Conservation (phyloP, 83 land plant genomes). For the Picea abies region DNA sequence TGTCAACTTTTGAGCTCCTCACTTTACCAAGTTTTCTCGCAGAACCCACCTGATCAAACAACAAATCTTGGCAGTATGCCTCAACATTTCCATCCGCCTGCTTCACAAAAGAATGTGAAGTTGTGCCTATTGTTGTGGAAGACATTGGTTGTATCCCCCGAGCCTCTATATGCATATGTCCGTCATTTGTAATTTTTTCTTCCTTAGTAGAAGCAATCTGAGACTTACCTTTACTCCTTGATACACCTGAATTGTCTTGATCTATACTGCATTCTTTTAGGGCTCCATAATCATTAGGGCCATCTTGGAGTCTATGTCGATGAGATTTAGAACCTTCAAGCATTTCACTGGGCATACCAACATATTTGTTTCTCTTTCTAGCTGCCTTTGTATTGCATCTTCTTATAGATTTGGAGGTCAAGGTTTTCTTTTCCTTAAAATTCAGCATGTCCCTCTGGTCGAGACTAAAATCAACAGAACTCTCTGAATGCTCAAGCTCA, state of each 20-base stretch:
- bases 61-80: conserved; percentile 7
- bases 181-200: neutral
- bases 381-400: neutral
- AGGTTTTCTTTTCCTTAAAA: neutral
- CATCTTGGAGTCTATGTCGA: neutral
- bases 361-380: neutral
- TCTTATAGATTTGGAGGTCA: conserved; percentile 10
- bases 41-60: neutral
- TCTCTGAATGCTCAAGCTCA: conserved; percentile 2
- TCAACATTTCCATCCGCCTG: neutral
- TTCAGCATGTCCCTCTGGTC: neutral
- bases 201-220: neutral
- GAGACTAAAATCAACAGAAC: neutral
- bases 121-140: neutral
- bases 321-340: neutral
- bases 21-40: too few relatives aligned
- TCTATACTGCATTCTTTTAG: neutral
- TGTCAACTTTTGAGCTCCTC: too few relatives aligned
- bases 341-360: neutral
- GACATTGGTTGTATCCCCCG: neutral
- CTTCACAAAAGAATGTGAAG: neutral
- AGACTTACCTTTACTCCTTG: neutral
- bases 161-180: neutral
- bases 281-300: neutral
- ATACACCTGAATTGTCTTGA: neutral